Base-by-base conservation (phyloP, 768 basidiomycete species). In the Rhodocollybia butyracea region DNA sequence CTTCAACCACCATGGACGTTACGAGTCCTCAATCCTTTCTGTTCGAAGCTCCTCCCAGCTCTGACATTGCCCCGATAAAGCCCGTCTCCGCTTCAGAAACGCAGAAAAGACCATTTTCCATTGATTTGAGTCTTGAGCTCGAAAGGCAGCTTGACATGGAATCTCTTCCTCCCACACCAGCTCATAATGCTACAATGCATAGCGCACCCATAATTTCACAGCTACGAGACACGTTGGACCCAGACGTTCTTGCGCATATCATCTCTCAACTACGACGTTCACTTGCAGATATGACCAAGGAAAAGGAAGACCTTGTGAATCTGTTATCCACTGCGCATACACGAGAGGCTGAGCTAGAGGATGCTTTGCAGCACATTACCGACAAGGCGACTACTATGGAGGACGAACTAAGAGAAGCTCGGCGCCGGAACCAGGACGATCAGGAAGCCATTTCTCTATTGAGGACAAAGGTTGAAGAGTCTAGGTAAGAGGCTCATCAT, bases 391-490 rank as follows among this genome's bases (percentile, higher is more conserved):
- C 82, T 22, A 63, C 63, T 5, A 68, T 82, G 55, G 84, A 88
- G 60, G 81, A 80, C 54, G 77, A 84, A 41, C 73, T 89, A 5
- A 76, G 75, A 50, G 72, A 70, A 27, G 73, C 80, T 30, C 73
- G 70, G 62, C 73, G 66, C 61, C 83, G 81, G 63, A 75, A 74
- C 45, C 80, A 76, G 56, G 90, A 92, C 45, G 86, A 91, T 54
- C 89, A 89, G 63, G 85, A 91, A 57, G 85, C 88, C 34, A 89
- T 94, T 46, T 69, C 74, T 2, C 71, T 93, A 68, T 73, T 94
- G 47, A 80, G 91, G 32, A 76, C 82, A n/a, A 93, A 92, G 67
- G 89, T 93, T 3, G 91, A 93, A 63, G 91, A 93, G 69, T 91
- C 89, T 76, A 80, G 91, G 90, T 89, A 61, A 21, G 80, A 64